Percentiles rank a stretch among this genome's conserved stretches.
These are phyloP conservation scores for Yamadazyma tumulicola DNA, from an alignment of 805 yeast species.

Conservation along the genomic window DNA sequence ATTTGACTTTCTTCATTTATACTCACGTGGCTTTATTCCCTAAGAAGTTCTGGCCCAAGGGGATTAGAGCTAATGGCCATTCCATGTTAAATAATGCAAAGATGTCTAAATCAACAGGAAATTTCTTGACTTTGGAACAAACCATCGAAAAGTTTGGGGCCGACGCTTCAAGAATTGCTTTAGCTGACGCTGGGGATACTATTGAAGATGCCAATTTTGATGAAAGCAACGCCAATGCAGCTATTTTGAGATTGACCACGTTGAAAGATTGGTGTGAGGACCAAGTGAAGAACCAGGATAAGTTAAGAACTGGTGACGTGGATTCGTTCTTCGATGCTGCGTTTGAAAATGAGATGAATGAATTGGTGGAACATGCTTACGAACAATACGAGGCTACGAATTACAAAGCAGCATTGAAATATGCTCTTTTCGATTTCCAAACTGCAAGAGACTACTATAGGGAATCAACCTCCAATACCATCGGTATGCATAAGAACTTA, in stretches of 20 bases:
- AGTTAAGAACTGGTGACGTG: conserved; percentile 47
- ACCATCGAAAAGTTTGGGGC: conserved; percentile 90
- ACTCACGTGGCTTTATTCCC: conserved; percentile 92
- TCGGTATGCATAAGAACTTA: conserved; percentile 79
- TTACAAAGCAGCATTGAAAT: conserved; percentile 86
- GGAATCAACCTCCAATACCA: conserved; percentile 56
- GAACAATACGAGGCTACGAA: conserved; percentile 67
- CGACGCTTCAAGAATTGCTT: conserved; percentile 94
- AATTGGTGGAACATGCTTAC: conserved; percentile 69
- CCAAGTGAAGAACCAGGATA: conserved; percentile 46
- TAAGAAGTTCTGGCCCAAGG: conserved; percentile 86
- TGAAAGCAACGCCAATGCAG: conserved; percentile 95
- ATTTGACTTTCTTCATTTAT: conserved; percentile 92
- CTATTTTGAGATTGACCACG: conserved; percentile 86
- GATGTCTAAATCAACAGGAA: conserved; percentile 98
- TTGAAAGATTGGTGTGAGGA: conserved; percentile 96
- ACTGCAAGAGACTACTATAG: conserved; percentile 95
- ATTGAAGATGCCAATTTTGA: conserved; percentile 98
- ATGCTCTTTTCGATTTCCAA: conserved; percentile 91
- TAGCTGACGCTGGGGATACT: conserved; percentile 98
- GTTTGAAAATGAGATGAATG: conserved; percentile 91
- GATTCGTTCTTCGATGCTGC: conserved; percentile 77
- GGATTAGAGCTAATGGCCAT: conserved; percentile 94
- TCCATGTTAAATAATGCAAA: conserved; percentile 91
- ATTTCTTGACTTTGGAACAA: conserved; percentile 87